Percentiles rank a stretch among this genome's conserved stretches.
Evolutionary conservation across 176 grass and related monocot species (phyloP).

Genomic region (Hsuehochloa calcarea): DNA sequence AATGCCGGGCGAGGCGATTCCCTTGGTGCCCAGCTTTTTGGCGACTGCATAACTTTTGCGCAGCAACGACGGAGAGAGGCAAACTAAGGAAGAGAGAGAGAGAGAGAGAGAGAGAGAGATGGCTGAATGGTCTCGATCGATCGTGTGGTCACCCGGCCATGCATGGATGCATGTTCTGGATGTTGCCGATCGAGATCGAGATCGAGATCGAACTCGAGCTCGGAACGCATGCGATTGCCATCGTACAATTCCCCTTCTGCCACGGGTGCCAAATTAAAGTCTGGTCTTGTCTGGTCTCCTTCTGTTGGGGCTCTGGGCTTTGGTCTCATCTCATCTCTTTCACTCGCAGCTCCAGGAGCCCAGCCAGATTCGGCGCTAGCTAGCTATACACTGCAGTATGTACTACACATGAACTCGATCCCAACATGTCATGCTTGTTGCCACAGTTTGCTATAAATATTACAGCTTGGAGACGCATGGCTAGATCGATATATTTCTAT

Average conservation of each 20-base stretch:
- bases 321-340: neutral
- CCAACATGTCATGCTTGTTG: too few relatives aligned
- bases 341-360: neutral
- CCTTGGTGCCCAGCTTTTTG: slow-evolving; percentile 6
- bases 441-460: too few relatives aligned
- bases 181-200: neutral
- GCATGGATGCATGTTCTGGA: neutral
- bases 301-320: too few relatives aligned
- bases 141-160: neutral
- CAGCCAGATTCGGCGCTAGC: neutral
- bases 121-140: neutral
- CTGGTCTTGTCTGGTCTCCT: neutral
- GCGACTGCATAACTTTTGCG: slow-evolving; percentile 20
- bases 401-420: too few relatives aligned
- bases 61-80: neutral
- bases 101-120: neutral
- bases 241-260: neutral
- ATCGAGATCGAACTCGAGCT: neutral
- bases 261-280: neutral
- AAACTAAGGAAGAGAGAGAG: neutral
- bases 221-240: slow-evolving; percentile 21
- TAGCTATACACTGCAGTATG: too few relatives aligned
- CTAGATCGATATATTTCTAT: too few relatives aligned
- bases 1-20: neutral
- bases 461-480: too few relatives aligned